Conservation (phyloP, 495 filamentous ascomycete species). For the Annulohypoxylon bovei region DNA sequence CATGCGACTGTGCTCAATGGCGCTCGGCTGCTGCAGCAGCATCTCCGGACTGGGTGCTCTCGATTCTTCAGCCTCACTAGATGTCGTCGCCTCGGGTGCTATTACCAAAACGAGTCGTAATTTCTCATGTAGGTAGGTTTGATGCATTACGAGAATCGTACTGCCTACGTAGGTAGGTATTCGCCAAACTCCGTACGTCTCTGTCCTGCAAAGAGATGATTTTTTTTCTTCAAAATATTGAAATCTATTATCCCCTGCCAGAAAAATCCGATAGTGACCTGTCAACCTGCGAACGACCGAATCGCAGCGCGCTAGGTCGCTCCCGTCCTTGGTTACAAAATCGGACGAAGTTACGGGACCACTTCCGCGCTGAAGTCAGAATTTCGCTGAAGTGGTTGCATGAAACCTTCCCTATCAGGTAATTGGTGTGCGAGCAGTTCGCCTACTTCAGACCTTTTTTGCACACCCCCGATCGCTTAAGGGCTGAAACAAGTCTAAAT, state of each 20-base stretch:
- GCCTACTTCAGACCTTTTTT: constrained; percentile 40
- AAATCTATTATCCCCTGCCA: constrained; percentile 20
- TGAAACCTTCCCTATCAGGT: constrained; percentile 41
- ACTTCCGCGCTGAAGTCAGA: constrained; percentile 36
- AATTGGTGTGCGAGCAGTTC: constrained; percentile 25
- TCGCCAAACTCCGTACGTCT: neutral
- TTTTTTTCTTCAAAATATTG: neutral
- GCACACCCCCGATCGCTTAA: constrained; percentile 39
- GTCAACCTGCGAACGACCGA: constrained; percentile 6
- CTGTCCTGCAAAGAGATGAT: neutral
- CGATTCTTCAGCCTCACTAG: constrained; percentile 38
- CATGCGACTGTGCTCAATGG: constrained; percentile 15
- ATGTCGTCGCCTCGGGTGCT: constrained; percentile 31
- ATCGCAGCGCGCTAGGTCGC: constrained; percentile 30
- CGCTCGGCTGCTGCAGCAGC: constrained; percentile 19
- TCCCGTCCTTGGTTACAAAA: constrained; percentile 33
- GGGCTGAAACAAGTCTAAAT: constrained; percentile 46
- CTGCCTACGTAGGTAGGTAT: neutral
- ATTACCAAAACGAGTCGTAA: constrained; percentile 30
- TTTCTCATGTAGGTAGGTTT: constrained; percentile 3
- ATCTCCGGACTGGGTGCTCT: constrained; percentile 20
- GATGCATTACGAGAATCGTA: constrained; percentile 12
- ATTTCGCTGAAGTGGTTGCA: constrained; percentile 33
- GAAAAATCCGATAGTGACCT: constrained; percentile 14
- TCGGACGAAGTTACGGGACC: constrained; percentile 33